Percentiles rank a stretch among this genome's conserved stretches.
Evolutionary conservation across 140 eudicot species (phyloP).

Genomic region (Ambrosia hybrid): DNA sequence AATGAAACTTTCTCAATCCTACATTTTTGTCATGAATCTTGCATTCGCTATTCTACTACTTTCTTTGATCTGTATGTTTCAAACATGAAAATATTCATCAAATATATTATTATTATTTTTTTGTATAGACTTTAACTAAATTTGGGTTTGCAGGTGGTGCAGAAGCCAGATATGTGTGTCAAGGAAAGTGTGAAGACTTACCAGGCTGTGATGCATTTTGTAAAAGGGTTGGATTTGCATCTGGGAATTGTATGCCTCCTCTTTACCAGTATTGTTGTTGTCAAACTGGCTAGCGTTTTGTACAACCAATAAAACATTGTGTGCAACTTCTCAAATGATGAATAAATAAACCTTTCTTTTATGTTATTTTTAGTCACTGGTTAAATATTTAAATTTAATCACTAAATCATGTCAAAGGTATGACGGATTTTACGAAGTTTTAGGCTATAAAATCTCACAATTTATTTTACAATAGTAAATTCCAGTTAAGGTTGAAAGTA

Average conservation of each 20-base stretch:
- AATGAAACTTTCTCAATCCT: not conserved
- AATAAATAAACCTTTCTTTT: constrained; percentile 1
- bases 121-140: not conserved
- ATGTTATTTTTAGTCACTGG: not conserved
- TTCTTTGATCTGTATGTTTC: constrained; percentile 19
- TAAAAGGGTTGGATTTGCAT: constrained; percentile 30
- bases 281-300: constrained; percentile 18
- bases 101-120: not conserved
- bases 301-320: not conserved
- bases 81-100: not conserved
- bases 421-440: not conserved
- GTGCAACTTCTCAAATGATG: constrained; percentile 1
- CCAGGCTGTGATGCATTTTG: constrained; percentile 38
- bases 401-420: not conserved
- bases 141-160: constrained; percentile 19
- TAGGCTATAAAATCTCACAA: not conserved
- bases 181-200: constrained; percentile 44
- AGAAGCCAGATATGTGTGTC: constrained; percentile 32
- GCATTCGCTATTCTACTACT: constrained; percentile 5
- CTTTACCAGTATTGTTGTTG: constrained; percentile 51
- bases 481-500: not conserved
- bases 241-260: constrained; percentile 44
- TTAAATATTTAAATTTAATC: not conserved
- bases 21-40: constrained; percentile 15
- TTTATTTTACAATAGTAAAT: not conserved